Conservation (phyloP, 1,139 yeast genomes). For the Yarrowia galli region DNA sequence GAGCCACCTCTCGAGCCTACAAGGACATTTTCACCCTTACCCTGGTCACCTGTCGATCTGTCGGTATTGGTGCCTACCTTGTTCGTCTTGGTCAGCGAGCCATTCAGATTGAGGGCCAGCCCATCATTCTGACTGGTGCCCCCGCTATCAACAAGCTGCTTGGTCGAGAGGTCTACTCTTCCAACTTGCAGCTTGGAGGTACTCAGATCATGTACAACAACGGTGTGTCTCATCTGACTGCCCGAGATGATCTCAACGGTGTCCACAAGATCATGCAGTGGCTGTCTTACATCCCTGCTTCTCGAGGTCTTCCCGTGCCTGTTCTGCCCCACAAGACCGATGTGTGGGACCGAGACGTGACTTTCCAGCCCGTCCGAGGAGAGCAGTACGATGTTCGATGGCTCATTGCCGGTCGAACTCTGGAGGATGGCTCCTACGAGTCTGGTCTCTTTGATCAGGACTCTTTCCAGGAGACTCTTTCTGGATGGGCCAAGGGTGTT, state of each 20-base stretch:
- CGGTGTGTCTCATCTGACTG: slow-evolving; percentile 97
- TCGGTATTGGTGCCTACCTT: slow-evolving; percentile 98
- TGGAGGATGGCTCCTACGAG: slow-evolving; percentile 71
- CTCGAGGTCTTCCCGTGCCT: slow-evolving; percentile 90
- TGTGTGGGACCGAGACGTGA: slow-evolving; percentile 92
- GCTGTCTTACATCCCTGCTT: slow-evolving; percentile 95
- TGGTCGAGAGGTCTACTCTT: slow-evolving; percentile 96
- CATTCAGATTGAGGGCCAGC: slow-evolving; percentile 98
- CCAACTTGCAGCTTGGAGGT: slow-evolving; percentile 97
- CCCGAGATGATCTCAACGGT: slow-evolving; percentile 94
- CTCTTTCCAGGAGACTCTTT: slow-evolving; percentile 95
- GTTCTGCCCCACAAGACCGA: slow-evolving; percentile 73
- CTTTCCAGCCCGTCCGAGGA: slow-evolving; percentile 72
- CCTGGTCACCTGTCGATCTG: slow-evolving; percentile 96
- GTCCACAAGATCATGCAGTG: slow-evolving; percentile 93
- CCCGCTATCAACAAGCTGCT: slow-evolving; percentile 96
- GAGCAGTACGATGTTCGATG: slow-evolving; percentile 92
- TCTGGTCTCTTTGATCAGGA: slow-evolving; percentile 88
- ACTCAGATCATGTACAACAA: slow-evolving; percentile 98
- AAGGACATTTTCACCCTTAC: slow-evolving; percentile 96
- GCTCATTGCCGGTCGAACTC: slow-evolving; percentile 86
- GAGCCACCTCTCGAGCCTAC: slow-evolving; percentile 97
- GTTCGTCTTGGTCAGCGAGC: slow-evolving; percentile 99
- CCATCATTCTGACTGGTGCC: slow-evolving; percentile 97
- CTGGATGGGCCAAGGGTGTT: slow-evolving; percentile 99